phyloP scores from a whole-genome alignment of 805 yeast genomes.

The Myxozyma udenii region DNA sequence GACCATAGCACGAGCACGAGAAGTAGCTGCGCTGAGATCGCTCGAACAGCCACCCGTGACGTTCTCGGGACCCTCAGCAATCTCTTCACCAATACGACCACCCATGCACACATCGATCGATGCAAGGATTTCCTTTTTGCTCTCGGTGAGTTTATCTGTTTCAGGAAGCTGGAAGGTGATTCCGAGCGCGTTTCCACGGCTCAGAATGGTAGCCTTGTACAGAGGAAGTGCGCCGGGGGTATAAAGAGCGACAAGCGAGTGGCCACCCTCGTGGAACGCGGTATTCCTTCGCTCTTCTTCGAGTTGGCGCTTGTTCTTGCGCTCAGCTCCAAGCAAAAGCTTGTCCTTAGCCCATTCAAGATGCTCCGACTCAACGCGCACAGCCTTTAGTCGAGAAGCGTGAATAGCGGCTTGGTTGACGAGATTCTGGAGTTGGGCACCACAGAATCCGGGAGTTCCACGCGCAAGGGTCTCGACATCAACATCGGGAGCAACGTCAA shows the following conservation, averaged over 20 bases:
- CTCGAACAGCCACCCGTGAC: slow-evolving; percentile 95
- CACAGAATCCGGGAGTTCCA: slow-evolving; percentile 97
- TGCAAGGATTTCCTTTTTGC: slow-evolving; percentile 84
- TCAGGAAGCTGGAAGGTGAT: slow-evolving; percentile 97
- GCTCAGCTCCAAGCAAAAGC: slow-evolving; percentile 96
- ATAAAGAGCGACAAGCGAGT: slow-evolving; percentile 95
- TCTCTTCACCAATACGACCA: slow-evolving; percentile 95
- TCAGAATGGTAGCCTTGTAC: slow-evolving; percentile 94
- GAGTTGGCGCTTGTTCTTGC: slow-evolving; percentile 95
- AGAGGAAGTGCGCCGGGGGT: slow-evolving; percentile 92
- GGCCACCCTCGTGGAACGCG: slow-evolving; percentile 99
- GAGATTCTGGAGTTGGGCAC: slow-evolving; percentile 92
- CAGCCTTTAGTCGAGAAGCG: slow-evolving; percentile 90
- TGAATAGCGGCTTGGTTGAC: slow-evolving; percentile 98
- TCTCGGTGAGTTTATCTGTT: slow-evolving; percentile 94
- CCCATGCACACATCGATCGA: slow-evolving; percentile 98
- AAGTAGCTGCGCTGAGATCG: slow-evolving; percentile 85
- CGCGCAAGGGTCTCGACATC: slow-evolving; percentile 89
- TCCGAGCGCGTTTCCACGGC: slow-evolving; percentile 95
- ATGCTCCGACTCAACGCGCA: slow-evolving; percentile 84
- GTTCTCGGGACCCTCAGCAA: slow-evolving; percentile 83
- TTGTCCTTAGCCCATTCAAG: slow-evolving; percentile 99
- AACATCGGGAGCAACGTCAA: slow-evolving; percentile 78
- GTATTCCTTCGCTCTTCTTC: slow-evolving; percentile 91
- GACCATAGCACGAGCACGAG: slow-evolving; percentile 94